Evolutionary conservation across 306 rosid species (phyloP).

Genomic region (Coriaria nepalensis): DNA sequence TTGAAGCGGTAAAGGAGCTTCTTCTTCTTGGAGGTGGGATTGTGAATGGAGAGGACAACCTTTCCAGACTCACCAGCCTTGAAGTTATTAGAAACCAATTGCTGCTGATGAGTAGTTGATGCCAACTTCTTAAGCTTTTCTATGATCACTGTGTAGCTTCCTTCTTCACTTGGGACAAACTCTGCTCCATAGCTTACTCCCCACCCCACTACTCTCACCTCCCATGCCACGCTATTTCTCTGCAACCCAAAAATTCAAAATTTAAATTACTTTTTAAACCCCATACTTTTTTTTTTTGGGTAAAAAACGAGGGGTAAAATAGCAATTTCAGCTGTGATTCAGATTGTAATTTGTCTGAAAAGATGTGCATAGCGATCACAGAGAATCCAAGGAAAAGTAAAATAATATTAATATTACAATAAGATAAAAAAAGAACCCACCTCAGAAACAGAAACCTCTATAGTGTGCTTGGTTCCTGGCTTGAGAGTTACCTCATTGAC

Average conservation of each 20-base stretch:
- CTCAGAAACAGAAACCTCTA: constrained; percentile 53
- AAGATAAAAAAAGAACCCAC: constrained; percentile 13
- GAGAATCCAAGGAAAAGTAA: constrained; percentile 12
- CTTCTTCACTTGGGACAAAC: constrained; percentile 50
- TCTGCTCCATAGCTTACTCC: constrained; percentile 62
- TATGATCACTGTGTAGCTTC: constrained; percentile 48
- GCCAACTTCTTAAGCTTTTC: constrained; percentile 48
- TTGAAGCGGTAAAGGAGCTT: constrained; percentile 64
- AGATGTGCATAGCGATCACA: background rate
- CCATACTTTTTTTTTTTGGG: too few relatives aligned
- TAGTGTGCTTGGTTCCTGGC: constrained; percentile 46
- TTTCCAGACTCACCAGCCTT: constrained; percentile 51
- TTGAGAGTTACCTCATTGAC: constrained; percentile 42
- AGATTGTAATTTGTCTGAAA: too few relatives aligned
- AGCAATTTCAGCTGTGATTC: too few relatives aligned
- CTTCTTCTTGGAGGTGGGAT: constrained; percentile 60
- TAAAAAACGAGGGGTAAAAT: too few relatives aligned
- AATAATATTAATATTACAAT: background rate
- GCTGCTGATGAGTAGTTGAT: constrained; percentile 25
- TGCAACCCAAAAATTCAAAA: constrained; percentile 8
- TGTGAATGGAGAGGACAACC: constrained; percentile 50
- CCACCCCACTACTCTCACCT: constrained; percentile 65
- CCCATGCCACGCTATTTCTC: constrained; percentile 43
- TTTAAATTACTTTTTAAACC: too few relatives aligned
- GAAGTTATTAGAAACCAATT: constrained; percentile 35